phyloP scores from a whole-genome alignment of 78 protist species.

The Chrysochromulina tobinii region DNA sequence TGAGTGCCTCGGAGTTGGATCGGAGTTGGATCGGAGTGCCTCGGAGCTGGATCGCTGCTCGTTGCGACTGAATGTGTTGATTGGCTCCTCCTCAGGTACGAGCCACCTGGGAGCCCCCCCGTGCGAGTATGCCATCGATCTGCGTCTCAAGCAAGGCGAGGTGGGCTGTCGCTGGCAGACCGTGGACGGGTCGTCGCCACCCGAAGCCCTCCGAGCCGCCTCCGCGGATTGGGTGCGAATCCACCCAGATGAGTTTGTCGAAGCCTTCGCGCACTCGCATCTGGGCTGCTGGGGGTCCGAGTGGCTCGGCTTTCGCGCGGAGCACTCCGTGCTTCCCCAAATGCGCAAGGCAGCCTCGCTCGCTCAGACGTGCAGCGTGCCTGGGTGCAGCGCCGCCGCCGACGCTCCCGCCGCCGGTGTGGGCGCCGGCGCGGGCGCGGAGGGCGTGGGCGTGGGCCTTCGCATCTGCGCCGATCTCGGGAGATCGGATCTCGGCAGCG shows the following conservation, averaged over 20 bases:
- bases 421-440: too few relatives aligned
- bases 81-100: background rate
- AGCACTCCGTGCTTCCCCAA: background rate
- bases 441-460: too few relatives aligned
- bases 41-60: background rate
- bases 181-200: background rate
- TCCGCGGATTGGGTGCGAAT: background rate
- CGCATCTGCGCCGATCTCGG: too few relatives aligned
- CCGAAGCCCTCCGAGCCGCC: background rate
- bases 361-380: background rate
- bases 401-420: background rate
- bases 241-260: background rate
- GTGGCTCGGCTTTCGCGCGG: background rate
- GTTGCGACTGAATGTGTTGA: background rate
- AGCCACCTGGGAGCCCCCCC: background rate
- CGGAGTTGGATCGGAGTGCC: background rate
- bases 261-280: background rate
- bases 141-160: background rate
- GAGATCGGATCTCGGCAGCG: too few relatives aligned
- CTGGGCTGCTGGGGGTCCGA: background rate
- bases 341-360: background rate
- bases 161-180: background rate
- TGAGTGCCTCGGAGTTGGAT: background rate
- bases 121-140: background rate
- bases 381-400: background rate